Percentiles rank a stretch among this genome's conserved stretches.
These are phyloP conservation scores for Eutrema heterophyllum DNA, from an alignment of 345 rosid species.

Conservation along the genomic window DNA sequence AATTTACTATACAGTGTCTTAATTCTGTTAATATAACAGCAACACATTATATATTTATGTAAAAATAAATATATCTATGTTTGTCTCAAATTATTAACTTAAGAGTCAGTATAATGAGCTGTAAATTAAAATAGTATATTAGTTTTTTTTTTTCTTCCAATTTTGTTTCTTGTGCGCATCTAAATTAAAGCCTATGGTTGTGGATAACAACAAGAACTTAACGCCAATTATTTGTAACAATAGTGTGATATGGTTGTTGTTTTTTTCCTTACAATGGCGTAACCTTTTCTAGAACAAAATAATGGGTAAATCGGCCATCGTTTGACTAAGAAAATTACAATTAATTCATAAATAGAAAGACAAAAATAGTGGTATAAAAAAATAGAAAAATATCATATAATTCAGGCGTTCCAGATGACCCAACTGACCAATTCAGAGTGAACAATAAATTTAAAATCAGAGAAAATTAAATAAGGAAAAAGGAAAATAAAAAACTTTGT, in stretches of 20 bases:
- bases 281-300: constrained; percentile 13
- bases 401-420: constrained; percentile 63
- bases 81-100: background rate
- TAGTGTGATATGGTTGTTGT: constrained; percentile 2
- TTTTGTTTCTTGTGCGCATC: constrained; percentile 16
- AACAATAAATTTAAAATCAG: constrained; percentile 19
- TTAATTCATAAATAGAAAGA: constrained; percentile 16
- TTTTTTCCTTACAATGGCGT: background rate
- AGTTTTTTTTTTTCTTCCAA: background rate
- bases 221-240: constrained; percentile 17
- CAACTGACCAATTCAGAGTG: constrained; percentile 55
- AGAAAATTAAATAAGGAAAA: background rate
- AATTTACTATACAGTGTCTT: background rate
- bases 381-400: constrained; percentile 33
- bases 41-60: background rate
- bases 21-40: background rate
- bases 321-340: constrained; percentile 26
- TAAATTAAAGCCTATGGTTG: constrained; percentile 21
- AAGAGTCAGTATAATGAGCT: constrained; percentile 3
- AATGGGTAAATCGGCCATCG: constrained; percentile 9
- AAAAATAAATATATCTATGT: background rate
- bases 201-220: constrained; percentile 17
- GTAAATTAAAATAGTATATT: background rate
- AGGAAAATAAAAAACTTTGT: background rate
- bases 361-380: background rate